Conservation (phyloP, 2,329 filamentous ascomycete genomes). For the Colletotrichum camelliae region DNA sequence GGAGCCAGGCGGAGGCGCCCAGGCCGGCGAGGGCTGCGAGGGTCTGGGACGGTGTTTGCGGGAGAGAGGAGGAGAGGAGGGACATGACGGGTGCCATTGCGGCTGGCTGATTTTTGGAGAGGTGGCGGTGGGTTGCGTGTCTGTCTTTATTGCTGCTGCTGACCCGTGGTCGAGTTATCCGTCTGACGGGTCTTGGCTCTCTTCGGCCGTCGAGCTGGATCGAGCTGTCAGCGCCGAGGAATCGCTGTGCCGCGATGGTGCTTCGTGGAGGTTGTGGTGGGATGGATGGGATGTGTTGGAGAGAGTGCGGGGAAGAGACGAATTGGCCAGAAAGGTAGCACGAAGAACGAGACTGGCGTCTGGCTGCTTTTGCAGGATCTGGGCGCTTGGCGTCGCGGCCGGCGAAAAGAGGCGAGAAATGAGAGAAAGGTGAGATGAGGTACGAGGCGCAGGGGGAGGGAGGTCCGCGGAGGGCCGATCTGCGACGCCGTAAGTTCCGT, state of each 20-base stretch:
- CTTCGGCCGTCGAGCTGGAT: neutral
- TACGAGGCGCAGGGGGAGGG: neutral
- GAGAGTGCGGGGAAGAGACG: neutral
- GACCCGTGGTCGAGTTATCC: neutral
- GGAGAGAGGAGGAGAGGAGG: constrained; percentile 1
- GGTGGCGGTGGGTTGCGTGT: neutral
- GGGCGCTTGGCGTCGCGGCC: neutral
- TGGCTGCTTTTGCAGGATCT: neutral
- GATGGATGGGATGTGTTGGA: neutral
- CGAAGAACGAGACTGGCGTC: neutral
- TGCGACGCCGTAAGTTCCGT: constrained; percentile 14
- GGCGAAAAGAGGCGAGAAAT: neutral
- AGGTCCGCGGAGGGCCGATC: constrained; percentile 9
- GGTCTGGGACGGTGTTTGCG: constrained; percentile 11
- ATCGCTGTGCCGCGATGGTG: neutral
- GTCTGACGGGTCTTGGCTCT: neutral
- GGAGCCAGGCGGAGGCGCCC: constrained; percentile 15
- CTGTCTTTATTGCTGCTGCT: neutral
- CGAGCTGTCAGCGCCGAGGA: neutral
- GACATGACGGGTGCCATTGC: neutral
- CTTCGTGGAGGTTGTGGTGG: neutral
- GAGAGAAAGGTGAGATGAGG: neutral
- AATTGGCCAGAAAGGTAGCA: neutral
- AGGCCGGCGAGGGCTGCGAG: constrained; percentile 11
- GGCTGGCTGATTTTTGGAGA: neutral